Evolutionary conservation across 768 basidiomycete species (phyloP).

Genomic region (Suillus tomentosus): DNA sequence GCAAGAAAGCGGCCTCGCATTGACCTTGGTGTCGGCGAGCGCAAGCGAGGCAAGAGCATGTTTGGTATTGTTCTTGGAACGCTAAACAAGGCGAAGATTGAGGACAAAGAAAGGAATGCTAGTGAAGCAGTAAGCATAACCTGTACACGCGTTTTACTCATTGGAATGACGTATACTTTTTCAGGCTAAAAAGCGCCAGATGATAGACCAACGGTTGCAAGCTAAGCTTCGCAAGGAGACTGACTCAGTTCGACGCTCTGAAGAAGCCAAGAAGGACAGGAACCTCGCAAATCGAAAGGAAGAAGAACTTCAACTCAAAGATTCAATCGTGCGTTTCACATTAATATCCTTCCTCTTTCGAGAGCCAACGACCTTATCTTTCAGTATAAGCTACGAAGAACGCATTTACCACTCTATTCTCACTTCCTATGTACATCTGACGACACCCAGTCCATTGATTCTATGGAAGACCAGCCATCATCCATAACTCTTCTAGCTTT

Average conservation of each 20-base stretch:
- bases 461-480: slow-evolving; percentile 28
- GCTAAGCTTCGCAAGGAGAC: slow-evolving; percentile 83
- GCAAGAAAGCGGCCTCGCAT: slow-evolving; percentile 73
- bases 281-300: slow-evolving; percentile 74
- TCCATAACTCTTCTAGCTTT: slow-evolving; percentile 43
- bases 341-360: neutral
- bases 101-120: slow-evolving; percentile 82
- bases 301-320: slow-evolving; percentile 79
- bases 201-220: slow-evolving; percentile 85
- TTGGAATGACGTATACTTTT: slow-evolving; percentile 15
- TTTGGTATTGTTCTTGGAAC: slow-evolving; percentile 83
- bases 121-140: slow-evolving; percentile 69
- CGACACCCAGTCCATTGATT: slow-evolving; percentile 46
- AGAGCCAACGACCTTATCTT: slow-evolving; percentile 6
- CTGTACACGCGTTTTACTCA: slow-evolving; percentile 6
- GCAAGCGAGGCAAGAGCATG: slow-evolving; percentile 87
- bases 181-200: slow-evolving; percentile 81
- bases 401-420: slow-evolving; percentile 69
- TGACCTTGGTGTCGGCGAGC: slow-evolving; percentile 66
- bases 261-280: slow-evolving; percentile 87
- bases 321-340: slow-evolving; percentile 65
- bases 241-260: slow-evolving; percentile 81
- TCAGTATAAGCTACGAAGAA: slow-evolving; percentile 76
- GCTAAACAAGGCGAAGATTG: slow-evolving; percentile 84
- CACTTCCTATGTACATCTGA: slow-evolving; percentile 81